Base-by-base conservation (phyloP, 164 flowering plant species). In the Chloranthus sessilifolius region DNA sequence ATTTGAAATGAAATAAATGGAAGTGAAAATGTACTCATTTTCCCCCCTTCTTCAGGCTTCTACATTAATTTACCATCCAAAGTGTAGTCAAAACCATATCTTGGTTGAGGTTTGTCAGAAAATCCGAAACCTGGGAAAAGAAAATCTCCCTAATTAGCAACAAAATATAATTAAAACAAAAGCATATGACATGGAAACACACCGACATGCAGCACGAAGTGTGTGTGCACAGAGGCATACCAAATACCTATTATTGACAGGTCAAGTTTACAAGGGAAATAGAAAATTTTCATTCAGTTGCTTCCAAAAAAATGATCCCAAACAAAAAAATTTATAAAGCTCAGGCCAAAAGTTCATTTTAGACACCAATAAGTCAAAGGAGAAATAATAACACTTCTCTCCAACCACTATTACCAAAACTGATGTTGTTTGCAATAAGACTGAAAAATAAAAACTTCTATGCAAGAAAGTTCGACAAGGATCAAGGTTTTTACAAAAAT, bases 71-170 rank as follows among this genome's bases (percentile, higher is more conserved):
- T 81, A 85, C 98, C 98, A 56, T 66, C 69, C 74, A 83, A 55
- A n/a, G 82, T 88, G 70, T 91, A 88, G 74, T 88, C 81, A 74
- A 91, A 91, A 23, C 96, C 98, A 71, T 91, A 83, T 67, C 63
- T 60, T 3, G 96, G 90, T 64, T 85, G 98, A 53, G 96, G 98
- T 66, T 91, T 91, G 59, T 91, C 98, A 3, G 98, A 91, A 66
- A 88, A 91, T 52, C 98, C 98, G 76, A 91, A 91, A 46, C 98
- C 98, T 91, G 79, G 33, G 50, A 52, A 21, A 48, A 44, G 55
- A 35, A 47, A 47, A 33, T 17, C 41, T 8, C 19, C n/a, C 15
- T 14, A 29, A 21, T 56, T 35, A 66, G 59, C 39, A 28, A 43
- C 9, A 2, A 16, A 34, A 1, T 1, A 12, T 0, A 51, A 17